phyloP scores from a whole-genome alignment of 106 monocot species.

The Gastrodia elata region DNA sequence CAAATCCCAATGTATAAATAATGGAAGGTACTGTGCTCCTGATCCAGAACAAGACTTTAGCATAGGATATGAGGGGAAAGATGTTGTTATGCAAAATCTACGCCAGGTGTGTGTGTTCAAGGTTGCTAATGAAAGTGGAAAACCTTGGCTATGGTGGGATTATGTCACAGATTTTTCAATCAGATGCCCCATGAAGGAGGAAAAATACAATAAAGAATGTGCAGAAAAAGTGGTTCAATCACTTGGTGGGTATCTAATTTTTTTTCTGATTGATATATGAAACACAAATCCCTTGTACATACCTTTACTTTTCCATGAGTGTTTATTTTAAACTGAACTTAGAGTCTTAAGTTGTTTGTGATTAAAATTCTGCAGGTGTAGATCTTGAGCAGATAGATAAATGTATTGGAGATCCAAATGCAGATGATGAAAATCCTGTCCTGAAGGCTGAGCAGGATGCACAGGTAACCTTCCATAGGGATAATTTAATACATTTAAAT shows the following conservation, averaged over 20 bases:
- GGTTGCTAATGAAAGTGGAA: conserved; percentile 46
- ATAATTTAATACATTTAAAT: background rate
- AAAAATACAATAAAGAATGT: conserved; percentile 47
- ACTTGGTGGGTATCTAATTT: conserved; percentile 21
- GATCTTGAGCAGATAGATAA: conserved; percentile 41
- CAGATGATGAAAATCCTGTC: conserved; percentile 39
- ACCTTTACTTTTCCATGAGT: background rate
- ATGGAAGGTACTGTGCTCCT: conserved; percentile 59
- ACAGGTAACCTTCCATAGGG: conserved; percentile 30
- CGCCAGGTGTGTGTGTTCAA: conserved; percentile 49
- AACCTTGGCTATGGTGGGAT: conserved; percentile 69
- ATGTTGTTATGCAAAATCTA: conserved; percentile 53
- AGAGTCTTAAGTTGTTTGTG: background rate
- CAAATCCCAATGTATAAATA: conserved; percentile 54
- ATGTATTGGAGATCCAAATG: conserved; percentile 52
- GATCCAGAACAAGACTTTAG: conserved; percentile 64
- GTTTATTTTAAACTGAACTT: background rate
- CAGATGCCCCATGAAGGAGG: conserved; percentile 61
- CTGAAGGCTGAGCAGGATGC: conserved; percentile 59
- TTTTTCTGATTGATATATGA: background rate
- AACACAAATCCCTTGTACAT: background rate
- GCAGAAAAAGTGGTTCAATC: conserved; percentile 38
- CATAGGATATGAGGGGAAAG: conserved; percentile 55
- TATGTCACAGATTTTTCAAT: conserved; percentile 59
- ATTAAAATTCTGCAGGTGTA: conserved; percentile 22